phyloP scores from a whole-genome alignment of 2,329 filamentous ascomycete species.

The Fusarium brevicatenulatum region DNA sequence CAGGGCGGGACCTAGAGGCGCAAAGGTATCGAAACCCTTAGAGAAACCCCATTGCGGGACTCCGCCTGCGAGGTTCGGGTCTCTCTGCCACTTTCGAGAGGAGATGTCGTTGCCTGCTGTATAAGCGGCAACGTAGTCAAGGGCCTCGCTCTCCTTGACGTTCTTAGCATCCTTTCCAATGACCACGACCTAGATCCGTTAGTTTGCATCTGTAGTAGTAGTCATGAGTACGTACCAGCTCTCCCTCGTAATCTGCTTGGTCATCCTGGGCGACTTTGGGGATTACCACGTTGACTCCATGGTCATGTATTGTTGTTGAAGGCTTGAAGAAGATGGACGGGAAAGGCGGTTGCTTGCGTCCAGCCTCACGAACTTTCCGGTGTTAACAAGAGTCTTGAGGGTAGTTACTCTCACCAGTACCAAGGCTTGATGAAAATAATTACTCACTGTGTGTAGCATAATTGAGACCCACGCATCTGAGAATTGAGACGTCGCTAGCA shows the following conservation, averaged over 20 bases:
- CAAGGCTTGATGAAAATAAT: not conserved
- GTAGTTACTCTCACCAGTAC: fast-evolving
- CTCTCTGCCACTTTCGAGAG: conserved; percentile 61
- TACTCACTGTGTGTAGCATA: conserved; percentile 65
- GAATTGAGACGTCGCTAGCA: conserved; percentile 61
- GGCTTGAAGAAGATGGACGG: conserved; percentile 63
- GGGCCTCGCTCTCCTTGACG: conserved; percentile 55
- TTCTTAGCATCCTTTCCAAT: conserved; percentile 62
- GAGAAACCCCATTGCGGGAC: conserved; percentile 67
- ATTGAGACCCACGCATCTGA: conserved; percentile 69
- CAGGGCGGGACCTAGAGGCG: conserved; percentile 61
- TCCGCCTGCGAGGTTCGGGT: conserved; percentile 58
- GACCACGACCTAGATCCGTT: conserved; percentile 39
- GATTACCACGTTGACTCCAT: conserved; percentile 53
- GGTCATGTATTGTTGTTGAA: conserved; percentile 51
- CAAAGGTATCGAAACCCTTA: conserved; percentile 67
- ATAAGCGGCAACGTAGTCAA: conserved; percentile 64
- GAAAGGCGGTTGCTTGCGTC: conserved; percentile 59
- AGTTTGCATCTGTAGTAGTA: fast-evolving
- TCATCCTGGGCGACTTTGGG: conserved; percentile 58
- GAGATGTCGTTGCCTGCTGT: conserved; percentile 66
- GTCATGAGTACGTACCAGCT: conserved; percentile 42
- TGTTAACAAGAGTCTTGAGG: not conserved
- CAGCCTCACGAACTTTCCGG: conserved; percentile 59
- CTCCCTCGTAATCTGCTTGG: conserved; percentile 61